These are phyloP conservation scores for Corylus avellana DNA, from an alignment of 306 rosid species.

Conservation along the genomic window DNA sequence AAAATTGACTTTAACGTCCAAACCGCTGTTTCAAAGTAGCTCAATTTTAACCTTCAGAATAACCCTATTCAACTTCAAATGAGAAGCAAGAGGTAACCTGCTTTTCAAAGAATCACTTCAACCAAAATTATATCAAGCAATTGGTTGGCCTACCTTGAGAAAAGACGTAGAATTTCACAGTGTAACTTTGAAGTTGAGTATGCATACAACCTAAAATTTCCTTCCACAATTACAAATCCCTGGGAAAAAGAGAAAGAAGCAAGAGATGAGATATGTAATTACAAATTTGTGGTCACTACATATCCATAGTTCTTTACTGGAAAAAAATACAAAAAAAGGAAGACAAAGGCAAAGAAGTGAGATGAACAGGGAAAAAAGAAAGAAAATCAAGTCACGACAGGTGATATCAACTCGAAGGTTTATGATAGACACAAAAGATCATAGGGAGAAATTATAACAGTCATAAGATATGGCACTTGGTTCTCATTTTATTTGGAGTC, in stretches of 20 bases:
- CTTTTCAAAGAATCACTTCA: background rate
- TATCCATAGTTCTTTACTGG: background rate
- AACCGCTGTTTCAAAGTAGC: too few relatives aligned
- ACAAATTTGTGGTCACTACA: background rate
- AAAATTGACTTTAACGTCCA: background rate
- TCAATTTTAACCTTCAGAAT: background rate
- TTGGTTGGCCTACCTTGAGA: constrained; percentile 60
- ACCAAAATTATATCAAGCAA: background rate
- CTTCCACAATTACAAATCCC: constrained; percentile 96
- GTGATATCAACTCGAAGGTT: background rate
- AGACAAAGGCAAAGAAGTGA: background rate
- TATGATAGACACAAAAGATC: background rate
- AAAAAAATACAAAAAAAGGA: background rate
- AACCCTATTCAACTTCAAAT: background rate
- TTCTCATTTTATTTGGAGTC: too few relatives aligned
- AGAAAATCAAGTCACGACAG: background rate
- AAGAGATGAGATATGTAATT: background rate
- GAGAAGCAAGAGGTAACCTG: background rate
- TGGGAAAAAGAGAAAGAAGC: constrained; percentile 14
- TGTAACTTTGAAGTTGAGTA: constrained; percentile 89
- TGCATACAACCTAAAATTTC: constrained; percentile 89
- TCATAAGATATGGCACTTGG: background rate
- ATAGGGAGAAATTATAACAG: background rate
- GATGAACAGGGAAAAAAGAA: constrained; percentile 1
- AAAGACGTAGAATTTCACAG: constrained; percentile 89